Percentiles rank a stretch among this genome's conserved stretches.
Evolutionary conservation across 2,329 filamentous ascomycete species (phyloP).

Genomic region (Paraphoma sp.): DNA sequence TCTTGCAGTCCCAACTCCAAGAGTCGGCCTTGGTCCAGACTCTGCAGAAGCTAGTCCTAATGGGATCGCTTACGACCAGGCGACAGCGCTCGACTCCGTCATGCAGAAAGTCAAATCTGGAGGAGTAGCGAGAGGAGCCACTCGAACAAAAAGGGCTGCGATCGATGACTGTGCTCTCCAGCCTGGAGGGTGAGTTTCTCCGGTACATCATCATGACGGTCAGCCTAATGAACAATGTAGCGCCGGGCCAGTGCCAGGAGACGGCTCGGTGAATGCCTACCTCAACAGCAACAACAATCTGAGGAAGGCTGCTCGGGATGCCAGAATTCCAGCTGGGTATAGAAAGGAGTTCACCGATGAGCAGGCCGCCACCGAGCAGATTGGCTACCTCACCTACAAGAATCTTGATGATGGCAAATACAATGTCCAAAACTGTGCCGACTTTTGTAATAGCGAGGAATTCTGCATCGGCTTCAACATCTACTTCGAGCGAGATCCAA

Average conservation of each 20-base stretch:
- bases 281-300: conserved; percentile 5
- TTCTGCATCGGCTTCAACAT: conserved; percentile 40
- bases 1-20: too few relatives aligned
- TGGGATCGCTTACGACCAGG: too few relatives aligned
- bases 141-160: conserved; percentile 8
- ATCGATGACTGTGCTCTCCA: conserved; percentile 12
- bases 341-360: conserved; percentile 21
- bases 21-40: too few relatives aligned
- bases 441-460: conserved; percentile 29
- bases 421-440: conserved; percentile 20
- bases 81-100: too few relatives aligned
- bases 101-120: too few relatives aligned
- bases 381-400: conserved; percentile 38
- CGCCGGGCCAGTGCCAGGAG: conserved; percentile 15
- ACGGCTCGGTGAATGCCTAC: conserved; percentile 20
- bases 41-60: too few relatives aligned
- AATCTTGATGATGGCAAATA: conserved; percentile 23
- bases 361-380: conserved; percentile 25
- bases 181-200: conserved; percentile 20
- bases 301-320: conserved; percentile 14
- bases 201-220: not conserved
- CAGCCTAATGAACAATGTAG: conserved; percentile 3
- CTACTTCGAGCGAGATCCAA: conserved; percentile 37
- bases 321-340: conserved; percentile 23
- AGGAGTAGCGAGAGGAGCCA: too few relatives aligned